Percentiles rank a stretch among this genome's conserved stretches.
Conservation (phyloP, 2,329 filamentous ascomycete genomes). For the Incumbomyces lentus region DNA sequence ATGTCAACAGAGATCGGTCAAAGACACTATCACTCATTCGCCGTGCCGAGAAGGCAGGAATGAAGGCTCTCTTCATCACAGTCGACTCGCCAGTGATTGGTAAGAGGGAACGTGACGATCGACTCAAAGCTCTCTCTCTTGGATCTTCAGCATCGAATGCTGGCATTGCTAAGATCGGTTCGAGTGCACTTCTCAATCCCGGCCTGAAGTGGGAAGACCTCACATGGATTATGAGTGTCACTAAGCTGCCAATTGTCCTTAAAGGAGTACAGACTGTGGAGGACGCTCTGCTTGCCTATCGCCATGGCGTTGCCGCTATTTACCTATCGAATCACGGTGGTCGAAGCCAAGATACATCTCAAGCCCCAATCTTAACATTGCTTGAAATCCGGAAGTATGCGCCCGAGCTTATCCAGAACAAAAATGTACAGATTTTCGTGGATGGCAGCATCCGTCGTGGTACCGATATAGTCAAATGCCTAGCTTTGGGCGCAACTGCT, state of each 20-base stretch:
- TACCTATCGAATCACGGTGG: conserved; percentile 51
- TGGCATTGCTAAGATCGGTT: conserved; percentile 4
- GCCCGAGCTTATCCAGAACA: conserved; percentile 24
- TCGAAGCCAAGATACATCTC: conserved; percentile 36
- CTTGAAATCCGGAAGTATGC: conserved; percentile 49
- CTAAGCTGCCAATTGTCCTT: conserved; percentile 43
- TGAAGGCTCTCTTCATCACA: conserved; percentile 42
- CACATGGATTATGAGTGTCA: conserved; percentile 40
- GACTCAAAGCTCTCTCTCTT: conserved; percentile 36
- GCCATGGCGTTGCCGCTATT: conserved; percentile 43
- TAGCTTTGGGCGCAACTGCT: conserved; percentile 43
- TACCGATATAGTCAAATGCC: conserved; percentile 44
- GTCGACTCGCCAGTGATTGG: conserved; percentile 46
- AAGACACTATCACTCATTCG: conserved; percentile 42
- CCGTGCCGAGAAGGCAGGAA: conserved; percentile 36
- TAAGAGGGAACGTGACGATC: conserved; percentile 48
- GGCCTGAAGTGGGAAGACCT: conserved; percentile 44
- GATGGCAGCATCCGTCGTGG: conserved; percentile 45
- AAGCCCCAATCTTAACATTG: conserved; percentile 46
- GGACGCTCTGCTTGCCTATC: conserved; percentile 42
- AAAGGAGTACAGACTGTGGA: conserved; percentile 48
- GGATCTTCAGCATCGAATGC: conserved; percentile 19
- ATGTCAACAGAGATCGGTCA: conserved; percentile 46
- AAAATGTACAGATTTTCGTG: conserved; percentile 40
- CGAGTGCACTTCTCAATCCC: conserved; percentile 40